A percentile compares a stretch with the other conserved stretches of the same genome.
phyloP scores from a whole-genome alignment of 306 rosid species.

The Amphicarpaea edgeworthii region DNA sequence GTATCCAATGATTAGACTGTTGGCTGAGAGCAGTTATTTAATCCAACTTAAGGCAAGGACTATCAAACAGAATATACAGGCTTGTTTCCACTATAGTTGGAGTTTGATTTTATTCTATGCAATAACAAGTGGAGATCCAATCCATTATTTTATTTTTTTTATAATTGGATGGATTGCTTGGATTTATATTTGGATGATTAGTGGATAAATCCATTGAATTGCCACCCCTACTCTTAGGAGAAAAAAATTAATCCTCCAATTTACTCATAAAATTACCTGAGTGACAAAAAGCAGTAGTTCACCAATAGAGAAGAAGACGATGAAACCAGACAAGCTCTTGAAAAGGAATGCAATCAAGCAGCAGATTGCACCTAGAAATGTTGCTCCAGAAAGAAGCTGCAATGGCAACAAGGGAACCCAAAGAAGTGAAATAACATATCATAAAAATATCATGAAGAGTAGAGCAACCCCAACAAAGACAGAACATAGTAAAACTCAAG shows the following conservation, averaged over 20 bases:
- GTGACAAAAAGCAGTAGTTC: slow-evolving; percentile 86
- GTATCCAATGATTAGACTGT: slow-evolving; percentile 9
- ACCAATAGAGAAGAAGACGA: slow-evolving; percentile 76
- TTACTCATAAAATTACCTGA: slow-evolving; percentile 59
- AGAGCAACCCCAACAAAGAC: neutral
- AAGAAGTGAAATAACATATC: slow-evolving; percentile 33
- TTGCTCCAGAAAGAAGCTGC: slow-evolving; percentile 90
- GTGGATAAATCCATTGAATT: too few species aligned
- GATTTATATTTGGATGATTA: too few species aligned
- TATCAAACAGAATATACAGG: neutral
- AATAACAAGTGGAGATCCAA: too few species aligned
- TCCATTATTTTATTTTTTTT: too few species aligned
- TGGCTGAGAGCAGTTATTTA: slow-evolving; percentile 17
- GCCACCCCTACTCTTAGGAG: too few species aligned
- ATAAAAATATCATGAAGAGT: slow-evolving; percentile 25
- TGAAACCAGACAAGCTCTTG: slow-evolving; percentile 66
- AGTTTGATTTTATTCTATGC: slow-evolving; percentile 24
- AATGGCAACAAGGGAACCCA: slow-evolving; percentile 44
- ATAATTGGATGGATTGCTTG: too few species aligned
- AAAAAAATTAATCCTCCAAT: too few species aligned
- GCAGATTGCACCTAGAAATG: slow-evolving; percentile 82
- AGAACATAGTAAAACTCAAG: slow-evolving; percentile 27
- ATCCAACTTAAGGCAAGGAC: slow-evolving; percentile 24
- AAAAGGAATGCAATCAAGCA: slow-evolving; percentile 85
- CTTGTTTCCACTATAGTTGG: slow-evolving; percentile 24